Conservation (phyloP, 805 yeast species). For the Suhomyces sp. region DNA sequence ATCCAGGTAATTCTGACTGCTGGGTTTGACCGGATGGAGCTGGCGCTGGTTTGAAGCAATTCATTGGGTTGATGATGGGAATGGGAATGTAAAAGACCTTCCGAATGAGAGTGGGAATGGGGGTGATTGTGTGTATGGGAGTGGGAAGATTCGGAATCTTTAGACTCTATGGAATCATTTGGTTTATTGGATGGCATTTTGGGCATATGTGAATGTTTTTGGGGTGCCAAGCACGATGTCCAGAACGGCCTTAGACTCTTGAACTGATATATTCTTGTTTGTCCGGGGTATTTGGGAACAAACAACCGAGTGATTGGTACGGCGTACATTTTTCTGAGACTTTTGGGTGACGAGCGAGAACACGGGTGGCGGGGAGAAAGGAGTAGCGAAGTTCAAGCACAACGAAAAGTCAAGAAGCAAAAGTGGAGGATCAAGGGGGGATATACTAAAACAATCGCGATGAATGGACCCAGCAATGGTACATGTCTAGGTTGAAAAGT, state of each 20-base stretch:
- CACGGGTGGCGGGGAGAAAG: background rate
- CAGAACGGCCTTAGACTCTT: background rate
- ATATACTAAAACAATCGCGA: background rate
- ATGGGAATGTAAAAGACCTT: constrained; percentile 23
- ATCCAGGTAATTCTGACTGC: constrained; percentile 93
- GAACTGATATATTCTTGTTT: background rate
- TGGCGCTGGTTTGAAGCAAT: constrained; percentile 25
- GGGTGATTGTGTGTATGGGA: background rate
- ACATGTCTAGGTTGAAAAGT: background rate
- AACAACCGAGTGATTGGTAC: background rate
- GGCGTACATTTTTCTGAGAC: background rate
- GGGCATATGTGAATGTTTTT: background rate
- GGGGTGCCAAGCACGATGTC: background rate
- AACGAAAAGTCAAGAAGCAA: background rate
- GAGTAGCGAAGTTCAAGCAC: background rate
- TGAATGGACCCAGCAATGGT: background rate
- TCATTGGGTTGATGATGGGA: constrained; percentile 49
- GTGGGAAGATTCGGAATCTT: background rate
- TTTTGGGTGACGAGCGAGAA: background rate
- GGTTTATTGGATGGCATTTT: background rate
- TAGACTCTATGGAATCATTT: background rate
- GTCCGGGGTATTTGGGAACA: background rate
- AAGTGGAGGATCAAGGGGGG: background rate
- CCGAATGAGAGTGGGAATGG: background rate
- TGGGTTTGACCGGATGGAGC: constrained; percentile 52